These are phyloP conservation scores for Kazachstania sp. DNA, from an alignment of 1,139 yeast genomes.

Conservation along the genomic window DNA sequence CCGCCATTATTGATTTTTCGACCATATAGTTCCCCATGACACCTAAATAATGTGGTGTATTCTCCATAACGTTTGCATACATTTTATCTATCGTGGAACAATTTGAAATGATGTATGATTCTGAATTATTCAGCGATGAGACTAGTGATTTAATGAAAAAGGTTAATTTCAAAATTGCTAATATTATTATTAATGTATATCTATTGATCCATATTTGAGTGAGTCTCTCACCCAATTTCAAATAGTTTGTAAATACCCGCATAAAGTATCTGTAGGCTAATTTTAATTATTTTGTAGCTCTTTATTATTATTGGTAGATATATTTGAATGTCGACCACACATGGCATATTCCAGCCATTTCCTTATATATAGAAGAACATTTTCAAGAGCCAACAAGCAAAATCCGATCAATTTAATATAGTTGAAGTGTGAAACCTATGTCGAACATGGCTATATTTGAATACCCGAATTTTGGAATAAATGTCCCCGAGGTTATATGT, in stretches of 20 bases:
- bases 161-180: constrained; percentile 43
- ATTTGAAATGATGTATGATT: constrained; percentile 31
- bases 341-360: no score
- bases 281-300: no score
- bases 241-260: constrained; percentile 7
- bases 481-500: no score
- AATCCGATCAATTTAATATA: no score
- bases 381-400: no score
- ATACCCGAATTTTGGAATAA: no score
- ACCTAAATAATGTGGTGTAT: constrained; percentile 52
- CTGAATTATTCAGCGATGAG: constrained; percentile 34
- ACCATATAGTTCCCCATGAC: constrained; percentile 46
- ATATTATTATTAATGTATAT: constrained; percentile 39
- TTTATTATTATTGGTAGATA: no score
- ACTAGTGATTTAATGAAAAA: constrained; percentile 41
- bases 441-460: no score
- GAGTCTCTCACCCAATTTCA: constrained; percentile 40
- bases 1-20: constrained; percentile 38
- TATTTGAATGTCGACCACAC: no score
- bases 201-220: constrained; percentile 55
- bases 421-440: no score
- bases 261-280: neutral
- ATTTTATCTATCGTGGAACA: constrained; percentile 43
- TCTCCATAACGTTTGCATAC: constrained; percentile 35
- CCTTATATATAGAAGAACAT: no score